Evolutionary conservation across 2,329 filamentous ascomycete species (phyloP), one percentile per base, ranked within the genome.

Genomic region (Clonostachys rosea): DNA sequence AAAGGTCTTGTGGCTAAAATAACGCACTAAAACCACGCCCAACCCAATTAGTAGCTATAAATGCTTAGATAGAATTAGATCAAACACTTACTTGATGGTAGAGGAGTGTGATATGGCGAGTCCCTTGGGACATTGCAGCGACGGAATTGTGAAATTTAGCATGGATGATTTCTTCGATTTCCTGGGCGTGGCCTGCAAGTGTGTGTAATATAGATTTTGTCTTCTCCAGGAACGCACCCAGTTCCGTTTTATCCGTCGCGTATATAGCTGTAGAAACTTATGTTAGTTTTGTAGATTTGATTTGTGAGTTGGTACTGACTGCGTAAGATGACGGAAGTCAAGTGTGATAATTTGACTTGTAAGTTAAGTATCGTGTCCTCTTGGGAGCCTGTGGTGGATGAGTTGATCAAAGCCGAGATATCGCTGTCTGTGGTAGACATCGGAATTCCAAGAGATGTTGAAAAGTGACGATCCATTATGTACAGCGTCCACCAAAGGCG

Each of bases 401-500:
- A 54, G 20, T 60, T 57, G 3, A 66, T 52, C 12, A 59, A 49
- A 1, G 65, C 64, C 10, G 61, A 64, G 14, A 70, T 69, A n/a
- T 70, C 66, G 44, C 55, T 56, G 39, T 71, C 66, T n/a, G 62
- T 60, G 0, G 60, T 62, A 1, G 59, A 61, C 59, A 67, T 67
- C 1, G 67, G 67, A 6, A 68, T 46, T 2, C 68, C 67, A 1
- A 70, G 9, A 0, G 67, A 69, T 1, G 63, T 64, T 0, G 65
- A 70, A 35, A 70, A 65, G 18, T 70, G 63, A 0, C 63, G 57
- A 24, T 70, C 67, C 56, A 68, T 65, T 16, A 66, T 66, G 39
- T 70, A 70, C 5, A 69, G 44, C 0, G 66, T 67, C 66, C 68
- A 69, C 68, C 68, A 72, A 3, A 70, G 51, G 47, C 63, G 61